A percentile compares a stretch with the other conserved stretches of the same genome.
These are phyloP conservation scores for Aspergillus sp. DNA, from an alignment of 2,329 filamentous ascomycete species.

Conservation along the genomic window DNA sequence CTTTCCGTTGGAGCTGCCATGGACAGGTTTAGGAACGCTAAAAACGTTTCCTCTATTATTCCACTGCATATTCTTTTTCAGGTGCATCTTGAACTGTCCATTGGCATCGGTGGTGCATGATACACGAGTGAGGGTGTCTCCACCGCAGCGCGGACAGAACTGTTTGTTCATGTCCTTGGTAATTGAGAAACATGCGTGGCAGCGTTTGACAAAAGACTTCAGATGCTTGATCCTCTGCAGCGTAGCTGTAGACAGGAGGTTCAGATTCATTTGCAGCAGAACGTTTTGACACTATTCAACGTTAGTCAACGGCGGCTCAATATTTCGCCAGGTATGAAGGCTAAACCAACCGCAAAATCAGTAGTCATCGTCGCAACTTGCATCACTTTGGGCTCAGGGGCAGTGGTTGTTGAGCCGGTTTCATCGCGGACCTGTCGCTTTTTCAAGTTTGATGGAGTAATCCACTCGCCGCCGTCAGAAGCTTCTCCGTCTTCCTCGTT, in stretches of 20 bases:
- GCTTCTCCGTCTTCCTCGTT: constrained; percentile 30
- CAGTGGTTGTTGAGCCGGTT: constrained; percentile 48
- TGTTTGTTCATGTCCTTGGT: constrained; percentile 83
- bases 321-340: background rate
- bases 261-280: constrained; percentile 88
- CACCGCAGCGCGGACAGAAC: constrained; percentile 90
- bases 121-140: constrained; percentile 79
- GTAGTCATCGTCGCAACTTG: constrained; percentile 90
- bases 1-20: constrained; percentile 78
- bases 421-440: constrained; percentile 73
- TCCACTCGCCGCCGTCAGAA: constrained; percentile 71
- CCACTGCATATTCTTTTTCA: constrained; percentile 95
- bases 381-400: constrained; percentile 63
- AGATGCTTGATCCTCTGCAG: constrained; percentile 79
- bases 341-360: constrained; percentile 78
- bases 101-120: constrained; percentile 79
- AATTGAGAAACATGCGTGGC: constrained; percentile 87
- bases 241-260: constrained; percentile 72
- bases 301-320: background rate
- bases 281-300: constrained; percentile 71
- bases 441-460: constrained; percentile 88
- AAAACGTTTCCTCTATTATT: constrained; percentile 91
- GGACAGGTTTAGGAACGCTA: constrained; percentile 86
- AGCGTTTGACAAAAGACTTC: constrained; percentile 86
- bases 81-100: constrained; percentile 79